phyloP scores from a whole-genome alignment of 192 early-diverging fungal species.

The Coemansia sp. region DNA sequence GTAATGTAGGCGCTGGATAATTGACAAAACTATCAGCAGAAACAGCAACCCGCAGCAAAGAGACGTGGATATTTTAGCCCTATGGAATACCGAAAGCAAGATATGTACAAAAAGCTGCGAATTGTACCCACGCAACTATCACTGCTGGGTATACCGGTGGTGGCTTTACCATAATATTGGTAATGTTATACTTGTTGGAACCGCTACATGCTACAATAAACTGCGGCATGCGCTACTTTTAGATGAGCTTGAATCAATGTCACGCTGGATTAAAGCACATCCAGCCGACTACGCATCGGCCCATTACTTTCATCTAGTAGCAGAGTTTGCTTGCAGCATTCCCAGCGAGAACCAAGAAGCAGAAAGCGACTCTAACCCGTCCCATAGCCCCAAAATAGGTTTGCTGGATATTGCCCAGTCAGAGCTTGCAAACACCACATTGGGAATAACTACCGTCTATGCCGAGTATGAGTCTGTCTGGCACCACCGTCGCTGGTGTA shows the following conservation, averaged over 20 bases:
- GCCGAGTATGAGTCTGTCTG: conserved; percentile 42
- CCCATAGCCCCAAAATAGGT: neutral
- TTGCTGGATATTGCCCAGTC: conserved; percentile 10
- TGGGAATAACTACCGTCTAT: conserved; percentile 17
- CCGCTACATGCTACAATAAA: neutral
- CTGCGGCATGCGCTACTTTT: neutral
- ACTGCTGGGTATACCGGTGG: conserved; percentile 54
- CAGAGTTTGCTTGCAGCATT: conserved; percentile 4
- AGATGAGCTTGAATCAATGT: neutral
- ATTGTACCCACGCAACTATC: conserved; percentile 47
- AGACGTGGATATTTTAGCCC: neutral
- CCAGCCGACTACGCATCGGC: conserved; percentile 49
- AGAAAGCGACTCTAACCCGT: neutral
- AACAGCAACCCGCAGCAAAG: neutral
- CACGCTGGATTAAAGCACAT: conserved; percentile 26
- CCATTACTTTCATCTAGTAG: conserved; percentile 39
- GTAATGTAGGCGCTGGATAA: conserved; percentile 25
- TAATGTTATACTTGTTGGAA: neutral
- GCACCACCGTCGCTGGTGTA: conserved; percentile 48
- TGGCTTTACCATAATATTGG: conserved; percentile 11
- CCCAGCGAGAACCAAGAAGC: neutral
- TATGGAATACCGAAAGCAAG: conserved; percentile 22
- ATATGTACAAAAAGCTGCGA: conserved; percentile 21
- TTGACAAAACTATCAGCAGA: conserved; percentile 7
- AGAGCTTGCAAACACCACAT: conserved; percentile 17